Evolutionary conservation across 768 basidiomycete species (phyloP).

Genomic region (Podaxis carcinomalis): DNA sequence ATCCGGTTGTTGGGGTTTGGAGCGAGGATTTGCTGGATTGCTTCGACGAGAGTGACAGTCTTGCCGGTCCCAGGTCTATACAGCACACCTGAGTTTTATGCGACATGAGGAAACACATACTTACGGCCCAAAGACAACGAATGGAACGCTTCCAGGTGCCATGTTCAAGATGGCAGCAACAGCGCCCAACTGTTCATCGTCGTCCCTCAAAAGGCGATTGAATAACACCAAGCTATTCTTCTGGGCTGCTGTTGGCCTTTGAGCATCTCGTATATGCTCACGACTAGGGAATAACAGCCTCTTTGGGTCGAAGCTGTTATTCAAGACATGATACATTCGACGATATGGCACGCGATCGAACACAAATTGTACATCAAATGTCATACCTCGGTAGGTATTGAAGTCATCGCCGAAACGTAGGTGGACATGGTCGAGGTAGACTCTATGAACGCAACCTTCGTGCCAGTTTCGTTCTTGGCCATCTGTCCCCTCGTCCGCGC

Average conservation of each 20-base stretch:
- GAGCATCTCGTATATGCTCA: conserved; percentile 18
- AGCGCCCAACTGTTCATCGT: conserved; percentile 46
- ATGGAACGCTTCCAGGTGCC: conserved; percentile 45
- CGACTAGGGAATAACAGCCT: conserved; percentile 46
- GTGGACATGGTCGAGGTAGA: conserved; percentile 36
- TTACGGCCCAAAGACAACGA: conserved; percentile 63
- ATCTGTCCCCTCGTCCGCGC: conserved; percentile 17
- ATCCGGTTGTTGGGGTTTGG: conserved; percentile 38
- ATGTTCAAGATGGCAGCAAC: conserved; percentile 43
- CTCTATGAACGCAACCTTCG: conserved; percentile 46
- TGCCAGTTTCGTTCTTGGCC: conserved; percentile 26
- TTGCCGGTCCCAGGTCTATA: conserved; percentile 62
- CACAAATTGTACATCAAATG: conserved; percentile 52
- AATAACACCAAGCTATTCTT: conserved; percentile 21
- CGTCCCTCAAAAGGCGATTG: conserved; percentile 31
- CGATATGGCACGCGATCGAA: conserved; percentile 50
- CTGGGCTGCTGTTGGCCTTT: conserved; percentile 17
- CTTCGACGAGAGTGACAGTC: conserved; percentile 62
- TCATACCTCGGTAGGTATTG: conserved; percentile 30
- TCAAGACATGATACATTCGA: conserved; percentile 52
- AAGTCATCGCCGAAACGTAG: conserved; percentile 45
- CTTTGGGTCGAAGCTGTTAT: conserved; percentile 29
- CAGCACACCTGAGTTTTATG: not conserved
- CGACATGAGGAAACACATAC: conserved; percentile 19
- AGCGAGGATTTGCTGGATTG: conserved; percentile 50